These are phyloP conservation scores for Xerocomellus chrysenteron DNA, from an alignment of 768 basidiomycete genomes.

Conservation along the genomic window DNA sequence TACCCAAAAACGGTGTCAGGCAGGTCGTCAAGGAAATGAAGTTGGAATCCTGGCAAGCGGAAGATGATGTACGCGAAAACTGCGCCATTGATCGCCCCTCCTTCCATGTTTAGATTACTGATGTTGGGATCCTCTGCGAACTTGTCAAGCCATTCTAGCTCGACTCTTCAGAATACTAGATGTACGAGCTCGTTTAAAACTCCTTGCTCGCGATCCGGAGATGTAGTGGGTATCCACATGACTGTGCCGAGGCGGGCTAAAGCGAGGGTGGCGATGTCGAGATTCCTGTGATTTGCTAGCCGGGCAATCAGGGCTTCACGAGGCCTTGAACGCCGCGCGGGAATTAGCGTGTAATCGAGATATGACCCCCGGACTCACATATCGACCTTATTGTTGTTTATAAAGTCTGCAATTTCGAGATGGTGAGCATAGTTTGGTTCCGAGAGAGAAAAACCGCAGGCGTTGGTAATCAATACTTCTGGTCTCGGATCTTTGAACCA, in stretches of 20 bases:
- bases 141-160: too few relatives aligned
- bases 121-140: background rate
- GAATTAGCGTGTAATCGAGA: background rate
- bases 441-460: slow-evolving; percentile 81
- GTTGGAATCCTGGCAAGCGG: too few relatives aligned
- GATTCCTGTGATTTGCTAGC: slow-evolving; percentile 87
- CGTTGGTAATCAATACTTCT: slow-evolving; percentile 72
- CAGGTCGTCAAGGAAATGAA: too few relatives aligned
- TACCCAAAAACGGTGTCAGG: too few relatives aligned
- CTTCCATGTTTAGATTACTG: too few relatives aligned
- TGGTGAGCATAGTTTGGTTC: slow-evolving; percentile 92
- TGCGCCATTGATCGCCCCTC: too few relatives aligned
- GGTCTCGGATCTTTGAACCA: slow-evolving; percentile 62
- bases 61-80: too few relatives aligned
- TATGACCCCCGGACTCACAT: slow-evolving; percentile 51
- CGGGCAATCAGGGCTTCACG: slow-evolving; percentile 84
- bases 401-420: slow-evolving; percentile 89
- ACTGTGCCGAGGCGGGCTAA: slow-evolving; percentile 87
- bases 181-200: slow-evolving; percentile 96
- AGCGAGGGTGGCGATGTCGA: slow-evolving; percentile 85
- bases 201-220: slow-evolving; percentile 97
- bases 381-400: slow-evolving; percentile 96
- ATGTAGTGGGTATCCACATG: slow-evolving; percentile 96
- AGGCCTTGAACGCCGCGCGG: slow-evolving; percentile 50
- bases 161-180: too few relatives aligned